These are phyloP conservation scores for Silene vulgaris DNA, from an alignment of 179 eudicot genomes.

Conservation along the genomic window DNA sequence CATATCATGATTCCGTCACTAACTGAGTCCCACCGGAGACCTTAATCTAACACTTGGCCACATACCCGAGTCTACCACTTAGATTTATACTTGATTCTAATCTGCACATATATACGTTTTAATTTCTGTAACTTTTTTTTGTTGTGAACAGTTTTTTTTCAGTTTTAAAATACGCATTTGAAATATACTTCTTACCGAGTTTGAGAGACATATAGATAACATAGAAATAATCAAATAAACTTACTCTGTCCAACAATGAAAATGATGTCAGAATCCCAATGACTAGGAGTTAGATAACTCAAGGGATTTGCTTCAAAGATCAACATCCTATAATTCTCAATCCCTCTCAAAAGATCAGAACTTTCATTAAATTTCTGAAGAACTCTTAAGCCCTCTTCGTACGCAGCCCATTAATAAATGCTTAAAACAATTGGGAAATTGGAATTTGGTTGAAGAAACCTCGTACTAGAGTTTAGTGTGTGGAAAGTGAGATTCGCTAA, in stretches of 20 bases:
- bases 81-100: too few species aligned
- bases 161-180: too few species aligned
- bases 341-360: slow-evolving; percentile 4
- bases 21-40: too few species aligned
- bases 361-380: slow-evolving; percentile 1
- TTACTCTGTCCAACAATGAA: slow-evolving; percentile 17
- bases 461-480: not conserved
- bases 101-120: too few species aligned
- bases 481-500: not conserved
- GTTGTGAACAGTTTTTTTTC: too few species aligned
- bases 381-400: not conserved
- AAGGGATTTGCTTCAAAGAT: slow-evolving; percentile 10
- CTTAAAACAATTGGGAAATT: not conserved
- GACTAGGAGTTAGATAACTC: slow-evolving; percentile 5
- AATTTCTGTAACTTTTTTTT: too few species aligned
- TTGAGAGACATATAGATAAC: too few species aligned
- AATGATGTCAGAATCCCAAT: slow-evolving; percentile 16
- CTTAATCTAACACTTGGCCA: too few species aligned
- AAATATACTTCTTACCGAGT: too few species aligned
- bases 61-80: too few species aligned
- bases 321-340: slow-evolving; percentile 14
- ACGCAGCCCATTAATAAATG: too few species aligned
- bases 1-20: too few species aligned
- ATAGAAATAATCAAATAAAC: not conserved
- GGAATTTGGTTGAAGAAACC: slow-evolving; percentile 14